Base-by-base conservation (phyloP, 345 rosid species). In the Populus nigra region DNA sequence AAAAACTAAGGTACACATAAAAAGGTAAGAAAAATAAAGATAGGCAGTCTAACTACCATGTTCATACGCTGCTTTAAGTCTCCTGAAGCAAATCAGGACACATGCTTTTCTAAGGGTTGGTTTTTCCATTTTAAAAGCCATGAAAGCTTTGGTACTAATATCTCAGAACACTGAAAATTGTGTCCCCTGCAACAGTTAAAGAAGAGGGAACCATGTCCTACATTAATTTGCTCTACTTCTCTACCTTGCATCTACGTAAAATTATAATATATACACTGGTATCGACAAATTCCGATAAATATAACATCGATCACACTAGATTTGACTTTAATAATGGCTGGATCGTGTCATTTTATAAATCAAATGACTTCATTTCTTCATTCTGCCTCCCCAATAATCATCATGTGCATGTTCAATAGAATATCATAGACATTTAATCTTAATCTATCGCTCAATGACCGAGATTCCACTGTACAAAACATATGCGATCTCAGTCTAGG, bases 101-200 rank as follows among this genome's bases (percentile, higher is more conserved):
- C 43, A 29, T 31, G 83, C 79, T 55, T 74, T 84, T 69, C 71
- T 11, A 36, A 47, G 76, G 78, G 78, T 72, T 76, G 81, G 87
- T 76, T 77, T 81, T 70, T 76, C 86, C 81, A 78, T 80, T 82
- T 70, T 73, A 78, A 80, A 78, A 73, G 62, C 79, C 69, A 36
- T 75, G 72, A 73, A 73, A 80, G 65, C 65, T 70, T 71, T 76
- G 22, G 49, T 69, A 22, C 76, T 73, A 11, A 73, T 22, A 31
- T 74, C 69, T 45, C 78, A 62, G 50, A 72, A 68, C 65, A 69
- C 62, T 57, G 25, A 63, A 77, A 81, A 67, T n/a, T 62, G 45
- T 65, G 77, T 43, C 45, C 8, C 13, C 29, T 49, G 9, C 22
- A 27, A 31, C 55, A 35, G 22, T 16, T 18, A 61, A 4, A 12